Evolutionary conservation across 2,329 filamentous ascomycete genomes (phyloP), one percentile per base, ranked within the genome.

Genomic region (Neofusicoccum ribis): DNA sequence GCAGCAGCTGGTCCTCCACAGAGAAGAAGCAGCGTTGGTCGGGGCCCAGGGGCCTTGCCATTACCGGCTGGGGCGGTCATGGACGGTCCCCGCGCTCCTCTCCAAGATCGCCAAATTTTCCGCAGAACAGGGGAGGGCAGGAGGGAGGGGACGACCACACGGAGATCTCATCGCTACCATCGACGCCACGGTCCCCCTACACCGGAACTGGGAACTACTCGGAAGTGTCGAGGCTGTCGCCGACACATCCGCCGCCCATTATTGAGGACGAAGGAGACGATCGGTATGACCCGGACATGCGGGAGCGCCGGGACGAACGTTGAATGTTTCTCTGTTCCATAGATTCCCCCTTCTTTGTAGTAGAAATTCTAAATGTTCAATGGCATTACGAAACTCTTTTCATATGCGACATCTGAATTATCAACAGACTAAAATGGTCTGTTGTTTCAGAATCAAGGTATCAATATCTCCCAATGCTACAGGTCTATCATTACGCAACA

Each of bases 241-340:
- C 59, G 44, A 41, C 43, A 46, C 43, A 50, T 51, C 59, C 59
- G 36, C 59, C 59, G 44, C 27, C 44, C 34, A 62, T 62, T 31
- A 37, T 12, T 14, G 59, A 62, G 36, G 59, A 62, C 6, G 37
- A 49, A 27, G 12, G 44, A n/a, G 58, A 31, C 3, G 58, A 36
- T n/a, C 7, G 37, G 43, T 31, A 14, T 39, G 59, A 59, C 37
- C 34, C 8, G 14, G 37, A 34, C 5, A 1, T 31, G 31, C 23
- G 46, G 31, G 8, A 14, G 7, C 6, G 46, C 14, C 46, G 46
- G 23, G 20, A 23, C 1, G 12, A 7, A 39, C 15, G 31, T 12
- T 23, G 34, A n/a, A 15, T 41, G 6, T 27, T 31, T 31, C 6
- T 31, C 27, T 31, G 5, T 31, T 7, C 27, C 27, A 7, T 7